These are phyloP conservation scores for Flaveria ramosissima DNA, from an alignment of 129 eudicot genomes.

Conservation along the genomic window DNA sequence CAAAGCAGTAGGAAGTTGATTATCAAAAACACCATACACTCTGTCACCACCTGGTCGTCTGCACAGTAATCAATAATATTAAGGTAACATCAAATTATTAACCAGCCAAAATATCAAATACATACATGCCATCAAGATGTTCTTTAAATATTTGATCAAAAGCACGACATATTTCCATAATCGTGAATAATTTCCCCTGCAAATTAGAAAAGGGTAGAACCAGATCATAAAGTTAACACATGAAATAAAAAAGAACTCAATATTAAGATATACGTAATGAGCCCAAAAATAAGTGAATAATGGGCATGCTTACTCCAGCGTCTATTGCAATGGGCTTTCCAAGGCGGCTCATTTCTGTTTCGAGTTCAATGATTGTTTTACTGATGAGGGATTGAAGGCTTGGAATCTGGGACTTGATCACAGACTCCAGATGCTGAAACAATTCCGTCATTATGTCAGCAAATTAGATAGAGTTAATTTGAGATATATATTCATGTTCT, in stretches of 20 bases:
- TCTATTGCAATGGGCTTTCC: background rate
- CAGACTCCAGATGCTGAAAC: background rate
- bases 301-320: background rate
- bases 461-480: background rate
- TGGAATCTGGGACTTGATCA: background rate
- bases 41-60: background rate
- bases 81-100: background rate
- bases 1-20: background rate
- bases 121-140: slow-evolving; percentile 98
- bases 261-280: no score
- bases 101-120: slow-evolving; percentile 17
- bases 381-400: background rate
- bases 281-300: no score
- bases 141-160: slow-evolving; percentile 93
- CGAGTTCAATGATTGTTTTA: background rate
- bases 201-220: background rate
- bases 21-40: background rate
- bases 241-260: background rate
- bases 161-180: slow-evolving; percentile 82
- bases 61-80: background rate
- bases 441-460: background rate
- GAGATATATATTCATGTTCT: no score
- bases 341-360: background rate
- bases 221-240: background rate
- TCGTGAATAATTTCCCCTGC: slow-evolving; percentile 90